Evolutionary conservation across 257 asterid species (phyloP).

Genomic region (Cordia subcordata): DNA sequence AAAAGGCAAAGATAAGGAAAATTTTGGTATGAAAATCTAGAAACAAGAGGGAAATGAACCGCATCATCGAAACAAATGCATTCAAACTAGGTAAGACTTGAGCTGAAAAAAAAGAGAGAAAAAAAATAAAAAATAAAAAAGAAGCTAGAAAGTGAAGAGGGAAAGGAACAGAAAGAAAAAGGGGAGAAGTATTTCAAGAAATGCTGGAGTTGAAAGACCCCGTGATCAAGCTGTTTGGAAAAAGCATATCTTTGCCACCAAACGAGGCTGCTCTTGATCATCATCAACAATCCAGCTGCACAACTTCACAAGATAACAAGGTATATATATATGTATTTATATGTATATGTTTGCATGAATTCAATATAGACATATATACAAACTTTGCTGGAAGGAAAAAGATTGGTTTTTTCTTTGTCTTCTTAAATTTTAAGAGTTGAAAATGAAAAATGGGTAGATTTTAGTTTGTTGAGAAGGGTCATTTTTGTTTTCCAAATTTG

Average conservation of each 20-base stretch:
- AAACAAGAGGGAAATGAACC: not conserved
- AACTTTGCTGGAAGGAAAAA: not conserved
- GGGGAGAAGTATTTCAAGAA: slow-evolving; percentile 2
- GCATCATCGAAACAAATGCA: not conserved
- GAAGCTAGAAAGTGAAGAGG: not conserved
- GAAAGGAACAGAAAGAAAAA: not conserved
- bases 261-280: slow-evolving; percentile 9
- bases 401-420: not conserved
- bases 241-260: slow-evolving; percentile 47
- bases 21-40: not conserved
- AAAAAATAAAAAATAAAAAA: too few relatives aligned
- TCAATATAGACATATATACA: not conserved
- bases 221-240: slow-evolving; percentile 69
- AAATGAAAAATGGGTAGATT: slow-evolving; percentile 18
- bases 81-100: not conserved
- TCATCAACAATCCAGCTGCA: slow-evolving; percentile 23
- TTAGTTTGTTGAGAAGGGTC: slow-evolving; percentile 1
- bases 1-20: too few relatives aligned
- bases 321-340: slow-evolving; percentile 22
- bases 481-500: not conserved
- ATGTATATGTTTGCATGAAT: not conserved
- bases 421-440: slow-evolving; percentile 6
- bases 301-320: slow-evolving; percentile 45
- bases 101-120: not conserved
- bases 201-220: slow-evolving; percentile 55